phyloP scores from a whole-genome alignment of 352 stramenopile species.

The Phytopythium litorale region DNA sequence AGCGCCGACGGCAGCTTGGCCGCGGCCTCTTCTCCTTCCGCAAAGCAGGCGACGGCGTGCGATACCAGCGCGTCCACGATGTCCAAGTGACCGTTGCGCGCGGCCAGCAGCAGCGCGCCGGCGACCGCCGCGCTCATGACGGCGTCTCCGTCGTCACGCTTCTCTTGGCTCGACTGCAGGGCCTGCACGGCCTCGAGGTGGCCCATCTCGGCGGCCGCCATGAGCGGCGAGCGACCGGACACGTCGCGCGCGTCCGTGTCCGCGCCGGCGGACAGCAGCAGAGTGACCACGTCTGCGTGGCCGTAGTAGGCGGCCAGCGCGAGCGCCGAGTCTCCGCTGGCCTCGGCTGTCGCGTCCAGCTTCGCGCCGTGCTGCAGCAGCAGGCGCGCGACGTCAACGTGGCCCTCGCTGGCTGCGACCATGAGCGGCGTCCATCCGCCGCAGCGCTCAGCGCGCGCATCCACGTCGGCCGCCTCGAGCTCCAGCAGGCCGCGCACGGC shows the following conservation, averaged over 20 bases:
- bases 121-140: slow-evolving; percentile 5
- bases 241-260: slow-evolving; percentile 13
- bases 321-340: slow-evolving; percentile 9
- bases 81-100: slow-evolving; percentile 19
- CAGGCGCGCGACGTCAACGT: not conserved
- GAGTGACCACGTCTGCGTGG: slow-evolving; percentile 12
- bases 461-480: slow-evolving; percentile 7
- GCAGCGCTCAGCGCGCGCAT: slow-evolving; percentile 7
- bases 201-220: slow-evolving; percentile 22
- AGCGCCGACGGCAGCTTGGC: slow-evolving; percentile 7
- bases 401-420: slow-evolving; percentile 14
- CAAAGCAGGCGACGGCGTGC: slow-evolving; percentile 8
- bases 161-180: slow-evolving; percentile 9
- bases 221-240: slow-evolving; percentile 15
- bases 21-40: not conserved
- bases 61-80: slow-evolving; percentile 12
- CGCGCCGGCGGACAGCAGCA: slow-evolving; percentile 17
- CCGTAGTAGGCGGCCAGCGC: slow-evolving; percentile 9
- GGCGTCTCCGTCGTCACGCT: slow-evolving; percentile 4
- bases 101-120: slow-evolving; percentile 14
- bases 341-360: not conserved
- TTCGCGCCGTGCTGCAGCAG: slow-evolving; percentile 5
- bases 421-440: slow-evolving; percentile 22
- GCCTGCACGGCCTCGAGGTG: slow-evolving; percentile 16
- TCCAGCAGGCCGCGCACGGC: slow-evolving; percentile 10